Base-by-base conservation (phyloP, 1,139 yeast species). In the Yamadazyma diospyri region DNA sequence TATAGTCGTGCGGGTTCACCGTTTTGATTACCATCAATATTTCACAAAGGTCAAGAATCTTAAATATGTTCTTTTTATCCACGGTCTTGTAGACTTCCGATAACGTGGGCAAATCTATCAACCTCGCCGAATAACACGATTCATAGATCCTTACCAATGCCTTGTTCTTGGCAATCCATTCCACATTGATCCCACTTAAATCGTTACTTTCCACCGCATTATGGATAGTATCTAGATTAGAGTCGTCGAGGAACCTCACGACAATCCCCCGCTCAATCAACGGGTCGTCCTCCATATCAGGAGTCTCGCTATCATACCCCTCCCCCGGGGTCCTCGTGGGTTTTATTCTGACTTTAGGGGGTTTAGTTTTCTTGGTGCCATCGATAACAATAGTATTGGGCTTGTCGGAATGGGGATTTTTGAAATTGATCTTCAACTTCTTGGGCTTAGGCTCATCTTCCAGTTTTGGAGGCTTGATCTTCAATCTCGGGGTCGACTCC, bases 291-390 rank as follows among this genome's bases (percentile, higher is more conserved):
- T 92, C 98, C 27, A 87, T 64, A 48, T 92, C 97, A 1, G 97
- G 95, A 8, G 95, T 97, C 50, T 92, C 98, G 1, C 96, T 84
- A 53, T 92, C 98, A 56, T 92, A 92, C 0, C 97, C 97, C 47
- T 89, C 96, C 1, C 96, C 96, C 0, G 95, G 94, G 7, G 83
- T 72, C 44, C 95, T 63, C 0, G 86, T 81, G 0, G 95, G 94
- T 50, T 86, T 87, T 36, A 89, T 79, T 41, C 94, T 64, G 34
- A 87, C 79, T 28, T 79, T 65, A 0, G 92, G 89, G 0, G 78
- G 65, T 25, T 44, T 46, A 19, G 37, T 42, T 16, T 29, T 29
- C 16, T 30, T 34, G n/a, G n/a, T n/a, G 13, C 11, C 27, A 13
- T 33, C 33, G 9, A 29, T 23, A 5, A 29, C 17, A 3, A 34